Conservation (phyloP, 73 alveolate species). For the Halteria grandinella region DNA sequence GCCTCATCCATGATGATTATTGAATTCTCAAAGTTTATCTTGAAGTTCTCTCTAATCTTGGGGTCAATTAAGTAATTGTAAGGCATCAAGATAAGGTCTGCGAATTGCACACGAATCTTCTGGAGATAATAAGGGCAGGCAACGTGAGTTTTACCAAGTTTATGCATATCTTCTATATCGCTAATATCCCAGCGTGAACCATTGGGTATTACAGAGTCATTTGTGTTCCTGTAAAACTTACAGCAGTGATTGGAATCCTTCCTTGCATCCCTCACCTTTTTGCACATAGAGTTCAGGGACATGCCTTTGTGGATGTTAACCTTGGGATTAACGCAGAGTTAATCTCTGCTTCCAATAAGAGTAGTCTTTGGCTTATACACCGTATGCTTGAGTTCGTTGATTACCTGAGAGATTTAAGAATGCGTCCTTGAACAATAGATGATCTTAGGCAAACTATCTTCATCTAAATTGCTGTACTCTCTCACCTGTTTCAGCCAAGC, state of each 20-base stretch:
- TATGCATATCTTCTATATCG: conserved; percentile 87
- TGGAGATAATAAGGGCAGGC: conserved; percentile 86
- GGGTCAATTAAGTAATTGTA: conserved; percentile 84
- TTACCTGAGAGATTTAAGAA: conserved; percentile 81
- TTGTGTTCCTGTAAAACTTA: conserved; percentile 31
- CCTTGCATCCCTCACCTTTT: conserved; percentile 57
- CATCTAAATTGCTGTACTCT: conserved; percentile 59
- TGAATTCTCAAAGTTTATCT: conserved; percentile 67
- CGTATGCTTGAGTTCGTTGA: conserved; percentile 81
- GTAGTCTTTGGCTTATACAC: conserved; percentile 83
- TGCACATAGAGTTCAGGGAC: conserved; percentile 75
- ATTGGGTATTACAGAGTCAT: conserved; percentile 10
- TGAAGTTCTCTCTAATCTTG: conserved; percentile 69
- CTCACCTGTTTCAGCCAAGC: conserved; percentile 83
- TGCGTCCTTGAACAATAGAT: conserved; percentile 91
- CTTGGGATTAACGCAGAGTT: conserved; percentile 76
- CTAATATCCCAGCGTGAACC: conserved; percentile 49
- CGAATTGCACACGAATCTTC: conserved; percentile 61
- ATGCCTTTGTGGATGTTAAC: conserved; percentile 71
- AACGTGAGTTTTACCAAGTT: conserved; percentile 47
- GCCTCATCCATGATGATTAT: conserved; percentile 94
- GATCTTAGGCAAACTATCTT: conserved; percentile 69
- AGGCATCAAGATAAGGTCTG: conserved; percentile 87
- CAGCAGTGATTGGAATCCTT: conserved; percentile 24
- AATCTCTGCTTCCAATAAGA: conserved; percentile 84